Evolutionary conservation across 192 early-diverging fungal genomes (phyloP).

Genomic region (Podila verticillata): DNA sequence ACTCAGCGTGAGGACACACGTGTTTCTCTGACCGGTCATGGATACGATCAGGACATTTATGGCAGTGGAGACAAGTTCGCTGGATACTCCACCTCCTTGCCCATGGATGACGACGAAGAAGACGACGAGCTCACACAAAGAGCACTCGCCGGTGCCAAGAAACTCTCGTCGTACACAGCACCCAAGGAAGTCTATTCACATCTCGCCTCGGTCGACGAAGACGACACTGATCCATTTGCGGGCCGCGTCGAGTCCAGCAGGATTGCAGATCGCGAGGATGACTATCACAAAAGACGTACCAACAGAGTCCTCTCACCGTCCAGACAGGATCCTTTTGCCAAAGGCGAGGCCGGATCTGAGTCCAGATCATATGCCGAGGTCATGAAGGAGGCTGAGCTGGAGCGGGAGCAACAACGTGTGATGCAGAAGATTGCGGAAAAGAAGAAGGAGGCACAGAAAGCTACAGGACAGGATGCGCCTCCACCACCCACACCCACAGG

Average conservation of each 20-base stretch:
- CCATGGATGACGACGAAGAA: conserved; percentile 64
- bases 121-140: conserved; percentile 53
- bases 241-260: conserved; percentile 62
- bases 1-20: conserved; percentile 55
- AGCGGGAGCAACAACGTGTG: conserved; percentile 82
- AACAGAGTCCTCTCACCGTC: conserved; percentile 86
- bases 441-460: conserved; percentile 67
- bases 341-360: conserved; percentile 53
- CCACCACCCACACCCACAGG: conserved; percentile 48
- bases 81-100: conserved; percentile 75
- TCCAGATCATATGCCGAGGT: conserved; percentile 84
- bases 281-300: conserved; percentile 85
- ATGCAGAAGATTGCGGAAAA: conserved; percentile 76
- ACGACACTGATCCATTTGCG: conserved; percentile 72
- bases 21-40: conserved; percentile 51
- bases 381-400: conserved; percentile 87
- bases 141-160: conserved; percentile 53
- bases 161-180: conserved; percentile 79
- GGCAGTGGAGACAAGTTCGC: conserved; percentile 71
- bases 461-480: conserved; percentile 52
- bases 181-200: conserved; percentile 83
- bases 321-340: conserved; percentile 80
- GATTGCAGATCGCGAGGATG: conserved; percentile 87
- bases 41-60: conserved; percentile 82
- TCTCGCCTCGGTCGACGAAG: conserved; percentile 61